Percentiles rank a stretch among this genome's conserved stretches.
Evolutionary conservation across 139 green algal genomes (phyloP).

Genomic region (Chlorella sp.): DNA sequence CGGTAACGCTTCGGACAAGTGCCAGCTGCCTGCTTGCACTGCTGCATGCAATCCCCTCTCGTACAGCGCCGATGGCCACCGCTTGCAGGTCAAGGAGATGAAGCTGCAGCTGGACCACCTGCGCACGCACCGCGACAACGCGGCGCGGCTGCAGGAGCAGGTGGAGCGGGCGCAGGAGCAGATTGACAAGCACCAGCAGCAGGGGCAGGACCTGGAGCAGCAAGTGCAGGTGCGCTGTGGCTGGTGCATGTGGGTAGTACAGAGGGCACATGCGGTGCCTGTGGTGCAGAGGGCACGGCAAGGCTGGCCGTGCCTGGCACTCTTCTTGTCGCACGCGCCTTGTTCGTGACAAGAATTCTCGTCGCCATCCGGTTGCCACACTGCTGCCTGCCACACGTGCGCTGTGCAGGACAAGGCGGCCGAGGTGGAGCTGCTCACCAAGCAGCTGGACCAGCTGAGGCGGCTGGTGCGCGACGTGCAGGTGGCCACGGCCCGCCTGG

Average conservation of each 20-base stretch:
- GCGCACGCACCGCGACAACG: slow-evolving; percentile 35
- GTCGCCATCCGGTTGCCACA: neutral
- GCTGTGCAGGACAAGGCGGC: neutral
- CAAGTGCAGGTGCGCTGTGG: neutral
- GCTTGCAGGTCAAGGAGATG: slow-evolving; percentile 39
- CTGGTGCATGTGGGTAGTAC: no score
- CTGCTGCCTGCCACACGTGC: neutral
- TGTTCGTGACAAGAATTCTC: neutral
- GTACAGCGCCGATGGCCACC: neutral
- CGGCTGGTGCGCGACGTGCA: slow-evolving; percentile 21
- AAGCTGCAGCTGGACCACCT: slow-evolving; percentile 69
- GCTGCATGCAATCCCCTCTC: neutral
- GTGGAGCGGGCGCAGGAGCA: neutral
- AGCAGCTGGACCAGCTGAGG: slow-evolving; percentile 14
- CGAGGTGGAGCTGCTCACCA: neutral
- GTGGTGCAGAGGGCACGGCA: neutral
- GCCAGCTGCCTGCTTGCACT: neutral
- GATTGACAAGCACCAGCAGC: neutral
- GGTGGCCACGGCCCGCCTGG: slow-evolving; percentile 7
- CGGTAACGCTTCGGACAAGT: neutral
- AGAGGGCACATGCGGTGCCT: no score
- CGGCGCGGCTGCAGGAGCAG: slow-evolving; percentile 5
- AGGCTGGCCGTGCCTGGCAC: neutral
- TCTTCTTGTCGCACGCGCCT: neutral
- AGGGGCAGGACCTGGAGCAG: slow-evolving; percentile 1